phyloP scores from a whole-genome alignment of 768 basidiomycete genomes.

The Cantharellus anzutake region DNA sequence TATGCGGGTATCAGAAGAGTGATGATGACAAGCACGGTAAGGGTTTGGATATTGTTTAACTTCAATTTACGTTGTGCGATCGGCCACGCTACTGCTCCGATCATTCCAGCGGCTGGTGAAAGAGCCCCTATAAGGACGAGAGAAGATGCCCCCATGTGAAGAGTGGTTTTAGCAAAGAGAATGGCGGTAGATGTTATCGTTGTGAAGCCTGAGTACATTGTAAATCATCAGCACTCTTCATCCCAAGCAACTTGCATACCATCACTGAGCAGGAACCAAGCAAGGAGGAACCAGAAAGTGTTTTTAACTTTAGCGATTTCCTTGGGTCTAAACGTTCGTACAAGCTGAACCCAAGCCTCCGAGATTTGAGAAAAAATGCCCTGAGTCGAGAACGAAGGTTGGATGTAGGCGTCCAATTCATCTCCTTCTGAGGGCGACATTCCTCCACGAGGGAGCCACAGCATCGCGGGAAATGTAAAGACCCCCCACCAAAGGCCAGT shows the following conservation, averaged over 20 bases:
- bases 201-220: conserved; percentile 43
- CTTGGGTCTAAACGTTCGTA: conserved; percentile 48
- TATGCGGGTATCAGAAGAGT: conserved; percentile 56
- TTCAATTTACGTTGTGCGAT: conserved; percentile 39
- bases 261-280: conserved; percentile 91
- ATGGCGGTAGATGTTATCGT: conserved; percentile 85
- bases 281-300: conserved; percentile 76
- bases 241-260: conserved; percentile 26
- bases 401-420: conserved; percentile 1
- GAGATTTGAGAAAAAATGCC: conserved; percentile 31
- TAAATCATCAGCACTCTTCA: neutral
- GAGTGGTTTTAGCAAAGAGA: conserved; percentile 76
- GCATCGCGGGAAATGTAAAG: conserved; percentile 58
- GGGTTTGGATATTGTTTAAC: conserved; percentile 48
- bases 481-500: conserved; percentile 81
- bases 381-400: neutral
- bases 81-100: conserved; percentile 74
- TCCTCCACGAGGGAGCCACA: conserved; percentile 37
- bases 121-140: conserved; percentile 66
- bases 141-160: conserved; percentile 59
- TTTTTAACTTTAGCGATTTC: conserved; percentile 59
- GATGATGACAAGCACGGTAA: conserved; percentile 46
- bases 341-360: conserved; percentile 59
- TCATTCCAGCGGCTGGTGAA: conserved; percentile 58
- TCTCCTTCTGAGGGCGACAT: neutral